phyloP scores from a whole-genome alignment of 2,329 filamentous ascomycete species.

The Trichoderma semiorbis region DNA sequence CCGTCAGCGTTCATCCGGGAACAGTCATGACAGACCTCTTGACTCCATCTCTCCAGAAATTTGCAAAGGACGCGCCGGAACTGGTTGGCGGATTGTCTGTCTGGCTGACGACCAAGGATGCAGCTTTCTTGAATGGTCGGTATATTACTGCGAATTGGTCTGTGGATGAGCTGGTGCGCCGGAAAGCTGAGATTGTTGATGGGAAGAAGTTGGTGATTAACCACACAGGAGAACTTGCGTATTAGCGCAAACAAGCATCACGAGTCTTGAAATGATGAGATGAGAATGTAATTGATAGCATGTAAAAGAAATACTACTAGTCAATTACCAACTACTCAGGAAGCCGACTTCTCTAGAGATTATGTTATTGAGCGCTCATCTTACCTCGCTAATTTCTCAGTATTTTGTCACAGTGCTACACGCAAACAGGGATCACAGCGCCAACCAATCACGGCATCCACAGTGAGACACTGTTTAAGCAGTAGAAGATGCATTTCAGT shows the following conservation, averaged over 20 bases:
- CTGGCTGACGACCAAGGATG: neutral
- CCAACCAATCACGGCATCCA: neutral
- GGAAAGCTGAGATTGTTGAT: neutral
- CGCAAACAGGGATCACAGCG: neutral
- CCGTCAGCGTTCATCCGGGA: conserved; percentile 7
- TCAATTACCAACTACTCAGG: neutral
- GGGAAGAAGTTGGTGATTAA: neutral
- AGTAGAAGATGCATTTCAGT: neutral
- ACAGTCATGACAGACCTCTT: neutral
- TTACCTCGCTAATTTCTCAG: neutral
- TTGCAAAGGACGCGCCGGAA: neutral
- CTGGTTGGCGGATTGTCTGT: neutral
- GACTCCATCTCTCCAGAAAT: neutral
- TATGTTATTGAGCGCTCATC: neutral
- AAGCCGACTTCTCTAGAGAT: neutral
- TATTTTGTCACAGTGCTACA: neutral
- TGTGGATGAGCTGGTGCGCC: conserved; percentile 9
- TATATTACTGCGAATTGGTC: conserved; percentile 5
- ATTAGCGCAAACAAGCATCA: neutral
- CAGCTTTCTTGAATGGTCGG: conserved; percentile 1
- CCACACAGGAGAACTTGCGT: conserved; percentile 1
- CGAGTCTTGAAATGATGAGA: neutral
- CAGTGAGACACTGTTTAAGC: neutral
- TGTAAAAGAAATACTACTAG: neutral
- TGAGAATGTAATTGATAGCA: neutral